Evolutionary conservation across 176 grass and related monocot species (phyloP), one percentile per base, ranked within the genome.

Genomic region (Zizania latifolia): DNA sequence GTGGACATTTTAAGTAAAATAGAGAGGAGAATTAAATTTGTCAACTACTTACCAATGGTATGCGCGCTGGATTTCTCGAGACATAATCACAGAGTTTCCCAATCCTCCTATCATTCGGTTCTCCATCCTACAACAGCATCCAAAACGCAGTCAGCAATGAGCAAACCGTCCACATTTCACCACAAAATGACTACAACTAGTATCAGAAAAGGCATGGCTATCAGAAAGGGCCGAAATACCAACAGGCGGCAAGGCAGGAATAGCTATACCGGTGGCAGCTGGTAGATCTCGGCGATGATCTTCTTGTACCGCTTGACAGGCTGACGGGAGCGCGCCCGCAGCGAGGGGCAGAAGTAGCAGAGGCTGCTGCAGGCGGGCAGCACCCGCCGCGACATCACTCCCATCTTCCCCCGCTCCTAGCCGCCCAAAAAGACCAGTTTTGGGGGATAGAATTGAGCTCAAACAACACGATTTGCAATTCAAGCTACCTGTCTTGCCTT

Each of bases 301-400:
- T 92, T 99, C 84, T 92, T 99, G 78, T 99, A 99, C 24, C 91
- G 87, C 74, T 99, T 99, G 50, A 99, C 91, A 4, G 95, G 95
- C 75, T 92, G 89, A 3, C 95, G 85, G 0, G 91, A 99, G 16
- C 95, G 86, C 2, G 95, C 57, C 73, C 91, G 86, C 44, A 99
- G 67, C 14, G 89, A 79, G 2, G 95, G 95, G 75, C 95, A 99
- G 82, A 99, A 89, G 82, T 87, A 93, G 80, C 91, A 99, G 30
- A 94, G 89, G 72, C 67, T 92, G 69, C 89, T 86, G 78, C 91
- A 99, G 35, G 82, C 95, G 2, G 95, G 95, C 74, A 99, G 54
- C 23, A 99, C 95, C 59, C 83, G 85, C 32, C 91, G 79, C 10
- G 95, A 99, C 89, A 99, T 72, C 12, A 94, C 86, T 69, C 95